Percentiles rank a stretch among this genome's conserved stretches.
These are phyloP conservation scores for Mariannaea sp. DNA, from an alignment of 2,329 filamentous ascomycete species.

Conservation along the genomic window DNA sequence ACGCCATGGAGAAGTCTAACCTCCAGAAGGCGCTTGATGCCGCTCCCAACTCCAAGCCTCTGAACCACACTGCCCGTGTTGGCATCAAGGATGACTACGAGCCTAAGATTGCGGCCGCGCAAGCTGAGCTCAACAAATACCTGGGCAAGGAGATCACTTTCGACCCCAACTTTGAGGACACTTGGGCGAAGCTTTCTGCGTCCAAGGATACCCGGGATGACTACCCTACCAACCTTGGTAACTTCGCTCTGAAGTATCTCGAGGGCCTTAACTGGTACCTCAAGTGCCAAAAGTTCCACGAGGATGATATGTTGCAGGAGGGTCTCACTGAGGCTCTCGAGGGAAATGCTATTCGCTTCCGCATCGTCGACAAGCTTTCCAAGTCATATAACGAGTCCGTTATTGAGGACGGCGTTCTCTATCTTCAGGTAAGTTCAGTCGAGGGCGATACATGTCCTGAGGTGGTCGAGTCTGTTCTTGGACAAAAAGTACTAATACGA, in stretches of 20 bases:
- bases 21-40: conserved; percentile 53
- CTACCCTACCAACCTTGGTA: conserved; percentile 53
- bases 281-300: conserved; percentile 50
- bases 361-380: conserved; percentile 51
- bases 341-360: conserved; percentile 49
- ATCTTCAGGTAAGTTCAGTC: conserved; percentile 50
- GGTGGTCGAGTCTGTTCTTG: not conserved
- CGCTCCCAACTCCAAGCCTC: conserved; percentile 42
- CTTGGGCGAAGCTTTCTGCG: conserved; percentile 47
- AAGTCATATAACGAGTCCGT: conserved; percentile 51
- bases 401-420: conserved; percentile 55
- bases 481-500: conserved; percentile 7
- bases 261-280: conserved; percentile 49
- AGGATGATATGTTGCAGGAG: conserved; percentile 56
- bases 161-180: conserved; percentile 53
- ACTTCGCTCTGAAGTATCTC: conserved; percentile 49
- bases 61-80: conserved; percentile 51
- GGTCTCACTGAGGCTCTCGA: conserved; percentile 53
- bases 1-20: conserved; percentile 44
- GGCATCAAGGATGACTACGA: conserved; percentile 52
- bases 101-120: conserved; percentile 44
- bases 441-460: not conserved
- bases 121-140: conserved; percentile 46
- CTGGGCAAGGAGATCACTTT: conserved; percentile 51
- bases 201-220: conserved; percentile 37